Percentiles rank a stretch among this genome's conserved stretches.
Conservation (phyloP, 225 moss, liverwort and hornwort genomes). For the Pseudisothecium myosuroides region DNA sequence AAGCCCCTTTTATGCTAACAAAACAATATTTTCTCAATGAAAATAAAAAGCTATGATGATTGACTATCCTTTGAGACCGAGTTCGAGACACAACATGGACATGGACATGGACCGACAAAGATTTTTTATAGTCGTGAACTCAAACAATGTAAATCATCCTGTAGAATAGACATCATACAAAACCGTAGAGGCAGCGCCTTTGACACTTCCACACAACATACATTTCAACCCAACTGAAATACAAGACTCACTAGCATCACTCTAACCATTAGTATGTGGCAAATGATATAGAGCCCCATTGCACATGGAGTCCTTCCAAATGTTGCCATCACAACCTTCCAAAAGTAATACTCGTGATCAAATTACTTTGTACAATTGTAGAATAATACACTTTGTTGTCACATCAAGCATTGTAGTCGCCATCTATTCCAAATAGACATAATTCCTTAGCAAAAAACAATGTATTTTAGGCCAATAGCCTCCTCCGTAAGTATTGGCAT, state of each 20-base stretch:
- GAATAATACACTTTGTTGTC: rapidly evolving
- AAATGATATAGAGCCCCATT: not conserved
- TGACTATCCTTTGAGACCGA: rapidly evolving
- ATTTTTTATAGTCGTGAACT: rapidly evolving
- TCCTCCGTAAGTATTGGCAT: not conserved
- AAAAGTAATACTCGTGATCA: rapidly evolving
- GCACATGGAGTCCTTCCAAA: rapidly evolving
- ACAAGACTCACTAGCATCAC: rapidly evolving
- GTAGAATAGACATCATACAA: rapidly evolving
- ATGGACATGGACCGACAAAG: rapidly evolving
- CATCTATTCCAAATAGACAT: not conserved
- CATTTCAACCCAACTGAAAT: not conserved
- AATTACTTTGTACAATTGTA: not conserved
- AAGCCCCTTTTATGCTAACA: not conserved
- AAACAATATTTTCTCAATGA: not conserved
- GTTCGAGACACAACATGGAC: not conserved
- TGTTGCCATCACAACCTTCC: not conserved
- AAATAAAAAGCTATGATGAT: not conserved
- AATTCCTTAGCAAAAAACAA: rapidly evolving
- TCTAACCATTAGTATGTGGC: not conserved
- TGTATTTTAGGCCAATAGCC: not conserved
- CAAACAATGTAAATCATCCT: not conserved
- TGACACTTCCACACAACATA: not conserved
- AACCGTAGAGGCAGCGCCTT: rapidly evolving
- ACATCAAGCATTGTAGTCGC: not conserved